Conservation (phyloP, 306 rosid species). For the Dalbergia cultrata region DNA sequence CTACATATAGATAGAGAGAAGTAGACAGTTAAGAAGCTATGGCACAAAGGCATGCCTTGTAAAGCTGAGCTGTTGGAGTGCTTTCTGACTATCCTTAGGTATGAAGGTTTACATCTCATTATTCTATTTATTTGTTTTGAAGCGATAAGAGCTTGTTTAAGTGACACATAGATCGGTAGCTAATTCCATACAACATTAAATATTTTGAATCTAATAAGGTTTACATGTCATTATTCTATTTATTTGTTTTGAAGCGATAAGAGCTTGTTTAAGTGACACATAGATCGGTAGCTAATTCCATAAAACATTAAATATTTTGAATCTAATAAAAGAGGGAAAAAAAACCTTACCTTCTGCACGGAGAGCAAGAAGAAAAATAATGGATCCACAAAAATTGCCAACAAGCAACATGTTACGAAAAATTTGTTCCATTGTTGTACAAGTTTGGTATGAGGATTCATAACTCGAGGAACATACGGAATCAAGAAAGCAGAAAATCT, state of each 20-base stretch:
- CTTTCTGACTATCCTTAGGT: not conserved
- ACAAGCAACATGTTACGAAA: constrained; percentile 76
- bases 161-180: constrained; percentile 25
- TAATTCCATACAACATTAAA: constrained; percentile 24
- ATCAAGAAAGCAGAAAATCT: constrained; percentile 62
- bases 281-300: constrained; percentile 30
- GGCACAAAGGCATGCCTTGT: constrained; percentile 3
- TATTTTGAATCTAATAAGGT: constrained; percentile 23
- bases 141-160: constrained; percentile 10
- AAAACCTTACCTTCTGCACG: constrained; percentile 55
- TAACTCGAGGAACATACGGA: constrained; percentile 69
- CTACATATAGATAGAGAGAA: not conserved
- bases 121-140: not conserved
- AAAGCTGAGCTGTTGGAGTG: not conserved
- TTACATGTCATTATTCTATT: constrained; percentile 27
- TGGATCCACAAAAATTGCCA: constrained; percentile 85
- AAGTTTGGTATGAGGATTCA: constrained; percentile 79
- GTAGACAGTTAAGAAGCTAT: not conserved
- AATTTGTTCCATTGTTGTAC: constrained; percentile 78
- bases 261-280: constrained; percentile 22
- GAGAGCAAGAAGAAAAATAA: constrained; percentile 78
- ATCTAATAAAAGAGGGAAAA: constrained; percentile 6
- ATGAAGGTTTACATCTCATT: constrained; percentile 22
- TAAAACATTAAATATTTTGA: constrained; percentile 29
- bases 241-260: not conserved